A percentile compares a stretch with the other conserved stretches of the same genome.
Evolutionary conservation across 2,329 filamentous ascomycete genomes (phyloP).

Genomic region (Aureobasidium leucospermi): DNA sequence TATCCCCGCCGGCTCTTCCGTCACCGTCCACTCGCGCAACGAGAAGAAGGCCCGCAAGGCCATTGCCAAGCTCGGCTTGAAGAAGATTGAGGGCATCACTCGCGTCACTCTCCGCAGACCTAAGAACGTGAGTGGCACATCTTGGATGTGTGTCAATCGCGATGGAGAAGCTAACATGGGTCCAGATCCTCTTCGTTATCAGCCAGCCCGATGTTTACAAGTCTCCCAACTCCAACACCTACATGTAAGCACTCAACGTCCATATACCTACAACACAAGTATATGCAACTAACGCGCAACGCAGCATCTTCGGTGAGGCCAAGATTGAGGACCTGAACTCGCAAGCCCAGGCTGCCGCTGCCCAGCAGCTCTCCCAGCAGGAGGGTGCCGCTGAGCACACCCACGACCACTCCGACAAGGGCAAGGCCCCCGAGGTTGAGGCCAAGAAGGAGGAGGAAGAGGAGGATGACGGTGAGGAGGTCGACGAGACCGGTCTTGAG

Average conservation of each 20-base stretch:
- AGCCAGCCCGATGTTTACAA: conserved; percentile 99
- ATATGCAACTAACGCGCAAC: conserved; percentile 15
- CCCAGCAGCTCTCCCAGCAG: conserved; percentile 79
- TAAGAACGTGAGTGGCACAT: conserved; percentile 76
- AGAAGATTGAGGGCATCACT: conserved; percentile 94
- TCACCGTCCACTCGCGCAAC: conserved; percentile 95
- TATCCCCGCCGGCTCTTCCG: conserved; percentile 76
- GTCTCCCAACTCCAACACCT: conserved; percentile 98
- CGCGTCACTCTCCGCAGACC: conserved; percentile 95
- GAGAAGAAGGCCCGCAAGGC: conserved; percentile 99
- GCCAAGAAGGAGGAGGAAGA: conserved; percentile 61
- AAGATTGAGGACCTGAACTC: conserved; percentile 99
- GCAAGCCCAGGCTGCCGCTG: conserved; percentile 90
- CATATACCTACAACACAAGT: conserved; percentile 10
- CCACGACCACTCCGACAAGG: conserved; percentile 71
- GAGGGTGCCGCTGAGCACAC: conserved; percentile 59
- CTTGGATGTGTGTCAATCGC: background rate
- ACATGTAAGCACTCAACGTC: conserved; percentile 67
- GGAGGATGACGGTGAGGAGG: conserved; percentile 91
- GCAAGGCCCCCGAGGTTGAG: conserved; percentile 56
- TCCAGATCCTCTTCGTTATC: conserved; percentile 96
- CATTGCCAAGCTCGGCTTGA: conserved; percentile 95
- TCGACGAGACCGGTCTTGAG: conserved; percentile 89
- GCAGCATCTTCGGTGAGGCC: conserved; percentile 96
- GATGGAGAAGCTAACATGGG: conserved; percentile 11